These are phyloP conservation scores for Sporothrix variecibatus DNA, from an alignment of 2,329 filamentous ascomycete species.

Conservation along the genomic window DNA sequence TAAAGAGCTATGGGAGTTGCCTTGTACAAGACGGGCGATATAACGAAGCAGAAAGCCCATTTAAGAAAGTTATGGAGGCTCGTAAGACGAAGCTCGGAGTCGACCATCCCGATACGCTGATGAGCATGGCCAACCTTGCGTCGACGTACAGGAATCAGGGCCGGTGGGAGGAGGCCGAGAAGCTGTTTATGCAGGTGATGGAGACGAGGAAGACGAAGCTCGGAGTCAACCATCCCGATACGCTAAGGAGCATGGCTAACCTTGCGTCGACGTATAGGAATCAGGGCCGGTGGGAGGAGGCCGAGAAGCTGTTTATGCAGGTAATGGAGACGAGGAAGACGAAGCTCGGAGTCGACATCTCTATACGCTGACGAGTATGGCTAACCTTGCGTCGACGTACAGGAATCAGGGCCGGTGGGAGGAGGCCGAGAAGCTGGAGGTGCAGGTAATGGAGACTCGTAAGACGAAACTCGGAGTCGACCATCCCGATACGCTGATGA, in stretches of 20 bases:
- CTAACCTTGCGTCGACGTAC: neutral
- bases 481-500: neutral
- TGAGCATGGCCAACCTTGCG: neutral
- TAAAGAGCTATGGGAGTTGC: neutral
- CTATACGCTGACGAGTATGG: neutral
- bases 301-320: slow-evolving; percentile 23
- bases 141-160: neutral
- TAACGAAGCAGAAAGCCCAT: neutral
- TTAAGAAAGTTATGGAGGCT: neutral
- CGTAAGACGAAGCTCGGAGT: neutral
- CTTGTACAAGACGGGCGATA: neutral
- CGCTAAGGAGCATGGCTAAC: no score
- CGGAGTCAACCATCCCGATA: no score
- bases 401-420: slow-evolving; percentile 19
- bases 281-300: slow-evolving; percentile 27
- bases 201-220: neutral
- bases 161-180: slow-evolving; percentile 30
- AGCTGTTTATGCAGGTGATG: slow-evolving; percentile 7
- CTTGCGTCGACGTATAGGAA: no score
- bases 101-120: neutral
- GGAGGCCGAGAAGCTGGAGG: slow-evolving; percentile 29
- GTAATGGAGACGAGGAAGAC: neutral
- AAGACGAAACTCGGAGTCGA: slow-evolving; percentile 5
- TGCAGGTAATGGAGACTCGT: neutral
- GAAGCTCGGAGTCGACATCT: neutral